These are phyloP conservation scores for Silybum marianum DNA, from an alignment of 129 eudicot genomes.

Conservation along the genomic window DNA sequence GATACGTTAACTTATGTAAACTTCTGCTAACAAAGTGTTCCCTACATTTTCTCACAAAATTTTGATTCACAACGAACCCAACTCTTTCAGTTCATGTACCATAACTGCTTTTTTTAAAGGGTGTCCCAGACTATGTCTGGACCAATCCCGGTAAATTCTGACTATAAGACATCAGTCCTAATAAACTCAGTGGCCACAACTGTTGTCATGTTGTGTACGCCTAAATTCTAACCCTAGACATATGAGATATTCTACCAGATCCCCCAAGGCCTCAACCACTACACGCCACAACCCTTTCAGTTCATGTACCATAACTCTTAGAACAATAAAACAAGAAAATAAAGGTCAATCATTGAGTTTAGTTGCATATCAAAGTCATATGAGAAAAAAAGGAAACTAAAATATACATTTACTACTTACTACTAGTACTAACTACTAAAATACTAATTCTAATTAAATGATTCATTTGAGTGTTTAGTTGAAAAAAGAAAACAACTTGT, in stretches of 20 bases:
- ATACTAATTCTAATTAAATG: slow-evolving; percentile 29
- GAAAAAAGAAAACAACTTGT: not conserved
- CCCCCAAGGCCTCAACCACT: too few species aligned
- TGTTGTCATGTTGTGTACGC: too few species aligned
- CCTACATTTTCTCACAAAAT: too few species aligned
- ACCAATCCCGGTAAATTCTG: too few species aligned
- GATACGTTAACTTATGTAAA: not conserved
- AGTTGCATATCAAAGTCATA: slow-evolving; percentile 5
- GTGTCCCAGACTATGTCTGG: too few species aligned
- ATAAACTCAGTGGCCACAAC: too few species aligned
- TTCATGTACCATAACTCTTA: not conserved
- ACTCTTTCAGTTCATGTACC: not conserved
- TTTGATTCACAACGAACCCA: too few species aligned
- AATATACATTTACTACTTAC: slow-evolving; percentile 35
- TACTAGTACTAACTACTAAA: not conserved
- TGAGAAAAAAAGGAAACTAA: slow-evolving; percentile 2
- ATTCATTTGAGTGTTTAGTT: slow-evolving; percentile 3
- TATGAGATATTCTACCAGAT: too few species aligned
- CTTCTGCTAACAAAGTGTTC: not conserved
- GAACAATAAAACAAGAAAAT: not conserved
- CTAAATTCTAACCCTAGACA: too few species aligned
- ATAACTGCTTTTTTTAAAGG: not conserved
- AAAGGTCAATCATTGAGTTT: not conserved
- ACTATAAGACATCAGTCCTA: too few species aligned
- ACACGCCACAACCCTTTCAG: not conserved